Conservation (phyloP, 768 basidiomycete genomes). For the Termitomyces sp. region DNA sequence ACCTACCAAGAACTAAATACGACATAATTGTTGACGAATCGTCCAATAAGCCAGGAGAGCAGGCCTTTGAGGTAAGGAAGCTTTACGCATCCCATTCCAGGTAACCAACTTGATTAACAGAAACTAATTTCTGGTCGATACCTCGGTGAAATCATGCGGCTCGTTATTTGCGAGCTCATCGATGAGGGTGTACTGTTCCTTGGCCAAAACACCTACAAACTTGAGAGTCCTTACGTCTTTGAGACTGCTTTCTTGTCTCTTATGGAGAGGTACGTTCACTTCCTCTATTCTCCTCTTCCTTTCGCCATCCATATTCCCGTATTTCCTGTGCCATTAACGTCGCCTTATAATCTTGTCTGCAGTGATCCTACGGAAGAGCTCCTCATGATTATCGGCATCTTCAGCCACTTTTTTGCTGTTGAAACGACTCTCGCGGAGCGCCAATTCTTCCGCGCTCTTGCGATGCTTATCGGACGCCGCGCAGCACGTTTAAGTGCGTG, state of each 20-base stretch:
- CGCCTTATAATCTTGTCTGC: constrained; percentile 1
- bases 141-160: constrained; percentile 93
- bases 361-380: constrained; percentile 96
- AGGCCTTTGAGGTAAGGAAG: constrained; percentile 74
- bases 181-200: constrained; percentile 97
- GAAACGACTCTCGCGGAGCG: constrained; percentile 96
- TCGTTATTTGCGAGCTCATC: constrained; percentile 92
- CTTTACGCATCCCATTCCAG: neutral
- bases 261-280: constrained; percentile 74
- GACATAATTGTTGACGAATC: constrained; percentile 88
- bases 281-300: neutral
- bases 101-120: constrained; percentile 26
- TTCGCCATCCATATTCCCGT: neutral
- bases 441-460: constrained; percentile 94
- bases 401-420: constrained; percentile 93
- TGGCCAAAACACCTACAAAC: constrained; percentile 97
- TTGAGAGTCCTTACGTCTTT: constrained; percentile 87
- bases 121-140: constrained; percentile 97
- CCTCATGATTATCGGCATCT: constrained; percentile 94
- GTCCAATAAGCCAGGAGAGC: constrained; percentile 96
- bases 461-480: constrained; percentile 82
- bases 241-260: constrained; percentile 97
- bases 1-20: constrained; percentile 93
- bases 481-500: constrained; percentile 91
- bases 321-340: neutral